These are phyloP conservation scores for Oryza meyeriana DNA, from an alignment of 176 grass and related monocot species.

Conservation along the genomic window DNA sequence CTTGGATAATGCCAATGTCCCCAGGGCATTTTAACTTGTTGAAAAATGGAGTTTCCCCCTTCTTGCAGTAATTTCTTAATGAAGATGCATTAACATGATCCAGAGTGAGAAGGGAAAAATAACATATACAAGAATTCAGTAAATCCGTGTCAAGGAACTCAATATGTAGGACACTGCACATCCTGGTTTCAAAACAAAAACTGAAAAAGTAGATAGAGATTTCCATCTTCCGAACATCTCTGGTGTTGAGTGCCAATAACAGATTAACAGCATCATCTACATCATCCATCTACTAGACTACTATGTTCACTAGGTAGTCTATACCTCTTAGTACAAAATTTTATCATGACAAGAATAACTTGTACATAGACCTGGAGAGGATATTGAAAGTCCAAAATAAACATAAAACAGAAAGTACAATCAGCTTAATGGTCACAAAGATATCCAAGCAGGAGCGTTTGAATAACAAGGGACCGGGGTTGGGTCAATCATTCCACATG, in stretches of 20 bases:
- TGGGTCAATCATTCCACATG: slow-evolving; percentile 25
- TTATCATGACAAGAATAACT: background rate
- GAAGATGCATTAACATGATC: slow-evolving; percentile 1
- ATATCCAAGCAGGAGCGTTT: background rate
- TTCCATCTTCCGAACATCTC: background rate
- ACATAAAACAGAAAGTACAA: background rate
- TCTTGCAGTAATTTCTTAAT: background rate
- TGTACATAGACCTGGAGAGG: background rate
- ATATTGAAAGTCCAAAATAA: background rate
- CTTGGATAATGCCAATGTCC: background rate
- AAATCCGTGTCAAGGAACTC: background rate
- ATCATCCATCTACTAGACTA: background rate
- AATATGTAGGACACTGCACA: background rate
- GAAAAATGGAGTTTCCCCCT: background rate
- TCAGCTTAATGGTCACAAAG: background rate
- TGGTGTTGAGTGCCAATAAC: no score
- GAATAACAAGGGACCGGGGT: background rate
- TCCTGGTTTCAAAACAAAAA: background rate
- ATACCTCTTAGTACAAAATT: background rate
- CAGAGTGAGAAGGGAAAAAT: background rate
- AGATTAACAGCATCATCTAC: background rate
- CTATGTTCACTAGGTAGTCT: background rate
- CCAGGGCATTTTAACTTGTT: background rate
- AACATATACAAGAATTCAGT: background rate
- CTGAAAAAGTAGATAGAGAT: background rate